Evolutionary conservation across 2,329 filamentous ascomycete genomes (phyloP).

Genomic region (Colletotrichum sp.): DNA sequence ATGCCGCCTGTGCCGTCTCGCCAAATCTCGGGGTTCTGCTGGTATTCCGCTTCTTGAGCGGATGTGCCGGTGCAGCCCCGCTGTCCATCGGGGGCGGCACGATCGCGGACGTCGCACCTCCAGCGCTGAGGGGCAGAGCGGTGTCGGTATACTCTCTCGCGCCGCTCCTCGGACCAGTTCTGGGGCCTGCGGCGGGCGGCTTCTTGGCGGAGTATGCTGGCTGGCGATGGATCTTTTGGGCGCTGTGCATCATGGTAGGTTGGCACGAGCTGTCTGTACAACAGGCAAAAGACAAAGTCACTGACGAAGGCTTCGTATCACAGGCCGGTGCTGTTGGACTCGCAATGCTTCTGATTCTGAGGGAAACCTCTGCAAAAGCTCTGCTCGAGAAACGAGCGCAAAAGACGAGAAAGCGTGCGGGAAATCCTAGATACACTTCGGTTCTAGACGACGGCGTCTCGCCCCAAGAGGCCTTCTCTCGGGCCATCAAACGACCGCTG

Average conservation of each 20-base stretch:
- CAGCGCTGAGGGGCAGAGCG: conserved; percentile 34
- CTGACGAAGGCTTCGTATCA: conserved; percentile 27
- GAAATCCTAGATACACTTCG: conserved; percentile 27
- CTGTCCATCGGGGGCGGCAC: conserved; percentile 38
- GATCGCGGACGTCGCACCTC: conserved; percentile 38
- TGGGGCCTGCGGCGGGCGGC: conserved; percentile 36
- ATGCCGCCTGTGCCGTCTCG: conserved; percentile 30
- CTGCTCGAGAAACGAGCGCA: conserved; percentile 50
- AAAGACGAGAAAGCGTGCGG: conserved; percentile 47
- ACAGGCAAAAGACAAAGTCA: not conserved
- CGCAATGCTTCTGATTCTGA: conserved; percentile 41
- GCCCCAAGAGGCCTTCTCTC: conserved; percentile 32
- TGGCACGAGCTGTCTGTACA: conserved; percentile 5
- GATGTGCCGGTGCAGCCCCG: conserved; percentile 27
- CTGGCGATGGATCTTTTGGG: conserved; percentile 53
- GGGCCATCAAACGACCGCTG: conserved; percentile 46
- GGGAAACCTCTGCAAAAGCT: conserved; percentile 54
- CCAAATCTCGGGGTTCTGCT: conserved; percentile 33
- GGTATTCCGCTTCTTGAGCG: conserved; percentile 34
- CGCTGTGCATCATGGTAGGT: conserved; percentile 41
- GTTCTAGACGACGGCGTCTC: conserved; percentile 11
- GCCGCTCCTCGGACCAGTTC: conserved; percentile 34
- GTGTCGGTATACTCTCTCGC: conserved; percentile 38
- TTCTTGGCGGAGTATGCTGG: conserved; percentile 30
- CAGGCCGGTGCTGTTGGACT: conserved; percentile 36